Evolutionary conservation across 352 stramenopile species (phyloP).

Genomic region (Pythium aristosporum): DNA sequence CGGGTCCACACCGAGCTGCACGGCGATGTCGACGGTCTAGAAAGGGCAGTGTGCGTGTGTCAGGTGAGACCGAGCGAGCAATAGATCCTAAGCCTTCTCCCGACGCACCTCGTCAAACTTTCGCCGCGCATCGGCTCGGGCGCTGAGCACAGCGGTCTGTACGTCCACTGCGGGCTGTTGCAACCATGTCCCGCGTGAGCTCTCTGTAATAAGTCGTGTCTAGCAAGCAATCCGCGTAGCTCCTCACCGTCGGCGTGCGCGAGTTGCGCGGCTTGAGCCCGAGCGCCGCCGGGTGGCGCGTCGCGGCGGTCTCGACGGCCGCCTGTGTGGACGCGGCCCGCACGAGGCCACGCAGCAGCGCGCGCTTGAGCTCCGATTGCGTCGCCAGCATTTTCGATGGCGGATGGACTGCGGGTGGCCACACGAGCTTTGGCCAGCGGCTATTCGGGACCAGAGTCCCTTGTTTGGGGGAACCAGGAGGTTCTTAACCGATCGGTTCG

Average conservation of each 20-base stretch:
- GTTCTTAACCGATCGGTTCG: slow-evolving; percentile 16
- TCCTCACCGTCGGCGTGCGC: slow-evolving; percentile 47
- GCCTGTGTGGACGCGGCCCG: slow-evolving; percentile 44
- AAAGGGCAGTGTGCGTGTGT: neutral
- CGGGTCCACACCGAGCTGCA: slow-evolving; percentile 84
- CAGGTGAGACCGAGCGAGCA: neutral
- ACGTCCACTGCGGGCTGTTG: slow-evolving; percentile 57
- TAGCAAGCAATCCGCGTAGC: neutral
- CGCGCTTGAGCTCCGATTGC: slow-evolving; percentile 31
- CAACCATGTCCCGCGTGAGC: too few species aligned
- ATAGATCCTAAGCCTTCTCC: neutral
- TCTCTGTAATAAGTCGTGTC: neutral
- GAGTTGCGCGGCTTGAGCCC: slow-evolving; percentile 60
- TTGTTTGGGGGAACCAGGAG: neutral
- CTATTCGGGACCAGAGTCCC: slow-evolving; percentile 18
- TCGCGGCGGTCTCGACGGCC: slow-evolving; percentile 10
- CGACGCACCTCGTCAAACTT: slow-evolving; percentile 82
- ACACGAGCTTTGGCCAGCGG: slow-evolving; percentile 20
- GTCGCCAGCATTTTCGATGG: slow-evolving; percentile 31
- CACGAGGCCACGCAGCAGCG: slow-evolving; percentile 39
- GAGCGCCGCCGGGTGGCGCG: slow-evolving; percentile 65
- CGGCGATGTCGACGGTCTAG: slow-evolving; percentile 80
- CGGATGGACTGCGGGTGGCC: slow-evolving; percentile 23
- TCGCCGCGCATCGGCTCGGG: slow-evolving; percentile 59
- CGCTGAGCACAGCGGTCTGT: slow-evolving; percentile 48